phyloP scores from a whole-genome alignment of 2,329 filamentous ascomycete genomes.

The Sphaerulina vaccinii region DNA sequence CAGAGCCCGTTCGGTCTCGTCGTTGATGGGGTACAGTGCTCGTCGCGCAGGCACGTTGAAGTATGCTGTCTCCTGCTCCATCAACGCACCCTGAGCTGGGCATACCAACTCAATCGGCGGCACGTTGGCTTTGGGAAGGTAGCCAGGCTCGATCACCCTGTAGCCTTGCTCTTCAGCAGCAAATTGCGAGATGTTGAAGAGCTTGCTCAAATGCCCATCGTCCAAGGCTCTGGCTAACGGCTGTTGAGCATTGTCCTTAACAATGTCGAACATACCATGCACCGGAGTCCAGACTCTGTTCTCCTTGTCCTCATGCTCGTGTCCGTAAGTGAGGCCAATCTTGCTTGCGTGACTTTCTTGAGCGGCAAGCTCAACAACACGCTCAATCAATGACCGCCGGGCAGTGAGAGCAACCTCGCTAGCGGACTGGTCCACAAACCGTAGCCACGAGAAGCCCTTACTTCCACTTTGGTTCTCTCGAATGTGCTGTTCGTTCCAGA shows the following conservation, averaged over 20 bases:
- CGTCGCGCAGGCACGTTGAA: constrained; percentile 79
- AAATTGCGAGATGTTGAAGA: constrained; percentile 74
- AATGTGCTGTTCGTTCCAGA: constrained; percentile 82
- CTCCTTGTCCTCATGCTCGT: constrained; percentile 58
- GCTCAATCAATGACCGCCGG: constrained; percentile 69
- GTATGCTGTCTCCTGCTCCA: constrained; percentile 69
- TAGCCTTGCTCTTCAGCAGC: constrained; percentile 70
- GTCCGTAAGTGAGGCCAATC: constrained; percentile 67
- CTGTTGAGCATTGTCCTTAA: constrained; percentile 64
- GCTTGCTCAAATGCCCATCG: constrained; percentile 68
- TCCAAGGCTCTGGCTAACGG: constrained; percentile 67
- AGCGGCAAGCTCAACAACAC: constrained; percentile 61
- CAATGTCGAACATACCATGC: constrained; percentile 80
- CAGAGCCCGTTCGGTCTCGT: constrained; percentile 67
- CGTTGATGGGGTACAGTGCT: constrained; percentile 66
- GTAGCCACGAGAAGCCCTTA: constrained; percentile 80
- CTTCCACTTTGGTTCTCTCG: constrained; percentile 56
- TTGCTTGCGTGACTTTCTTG: constrained; percentile 58
- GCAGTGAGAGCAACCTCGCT: constrained; percentile 70
- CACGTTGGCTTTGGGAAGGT: constrained; percentile 73
- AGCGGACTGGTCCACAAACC: constrained; percentile 76
- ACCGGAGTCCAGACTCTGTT: constrained; percentile 59
- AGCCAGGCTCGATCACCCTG: constrained; percentile 75
- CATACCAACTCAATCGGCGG: constrained; percentile 82
- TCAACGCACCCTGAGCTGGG: constrained; percentile 61